These are phyloP conservation scores for Phanerochaete carnosa DNA, from an alignment of 768 basidiomycete species.

Conservation along the genomic window DNA sequence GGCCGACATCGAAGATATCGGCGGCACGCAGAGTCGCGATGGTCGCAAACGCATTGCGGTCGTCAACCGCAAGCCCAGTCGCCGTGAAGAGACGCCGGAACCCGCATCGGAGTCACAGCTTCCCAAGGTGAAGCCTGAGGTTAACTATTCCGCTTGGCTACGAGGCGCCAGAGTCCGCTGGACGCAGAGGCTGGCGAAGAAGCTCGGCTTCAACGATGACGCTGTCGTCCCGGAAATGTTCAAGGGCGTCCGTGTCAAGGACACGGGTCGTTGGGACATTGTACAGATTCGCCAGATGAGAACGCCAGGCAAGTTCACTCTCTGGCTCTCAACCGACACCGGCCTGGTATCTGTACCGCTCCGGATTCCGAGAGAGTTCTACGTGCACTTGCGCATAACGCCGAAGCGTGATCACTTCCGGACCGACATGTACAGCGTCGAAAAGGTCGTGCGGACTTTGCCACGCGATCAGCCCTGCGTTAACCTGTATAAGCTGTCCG, in stretches of 20 bases:
- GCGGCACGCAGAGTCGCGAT: conserved; percentile 11
- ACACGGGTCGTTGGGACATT: conserved; percentile 84
- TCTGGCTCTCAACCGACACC: conserved; percentile 85
- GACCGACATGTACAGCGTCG: conserved; percentile 62
- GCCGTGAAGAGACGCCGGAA: conserved; percentile 42
- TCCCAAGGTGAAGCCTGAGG: conserved; percentile 55
- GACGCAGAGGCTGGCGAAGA: conserved; percentile 56
- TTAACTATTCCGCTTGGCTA: conserved; percentile 76
- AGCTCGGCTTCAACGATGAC: conserved; percentile 35
- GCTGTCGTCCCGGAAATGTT: conserved; percentile 73
- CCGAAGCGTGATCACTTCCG: conserved; percentile 66
- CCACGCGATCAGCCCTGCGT: conserved; percentile 75
- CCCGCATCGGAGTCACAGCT: conserved; percentile 28
- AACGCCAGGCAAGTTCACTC: conserved; percentile 74
- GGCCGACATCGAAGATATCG: conserved; percentile 28
- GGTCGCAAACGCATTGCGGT: conserved; percentile 46
- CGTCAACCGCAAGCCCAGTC: conserved; percentile 44
- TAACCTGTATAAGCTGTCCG: conserved; percentile 80
- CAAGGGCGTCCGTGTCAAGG: conserved; percentile 51
- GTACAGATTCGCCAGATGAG: conserved; percentile 82
- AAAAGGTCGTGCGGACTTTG: conserved; percentile 72
- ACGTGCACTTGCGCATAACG: conserved; percentile 80
- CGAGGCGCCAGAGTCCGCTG: conserved; percentile 74
- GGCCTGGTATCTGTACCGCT: conserved; percentile 79
- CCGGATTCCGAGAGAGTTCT: conserved; percentile 88